Conservation (phyloP, 2,329 filamentous ascomycete genomes). For the Penicillium polonicum region DNA sequence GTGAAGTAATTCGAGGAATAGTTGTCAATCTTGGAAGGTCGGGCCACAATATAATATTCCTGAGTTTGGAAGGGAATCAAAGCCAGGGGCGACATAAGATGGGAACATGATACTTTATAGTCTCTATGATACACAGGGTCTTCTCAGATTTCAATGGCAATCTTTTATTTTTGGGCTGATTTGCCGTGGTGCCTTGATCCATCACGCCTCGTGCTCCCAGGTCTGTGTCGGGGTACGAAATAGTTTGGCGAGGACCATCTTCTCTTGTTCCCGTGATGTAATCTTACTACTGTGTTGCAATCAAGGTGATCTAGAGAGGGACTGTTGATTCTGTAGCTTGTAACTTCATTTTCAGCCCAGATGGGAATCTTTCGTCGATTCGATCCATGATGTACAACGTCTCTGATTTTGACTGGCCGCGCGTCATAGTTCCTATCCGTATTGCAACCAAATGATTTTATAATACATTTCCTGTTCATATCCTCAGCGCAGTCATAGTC, state of each 20-base stretch:
- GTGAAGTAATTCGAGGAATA: not conserved
- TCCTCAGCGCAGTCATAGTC: not conserved
- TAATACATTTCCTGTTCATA: not conserved
- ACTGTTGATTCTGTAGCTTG: conserved; percentile 6
- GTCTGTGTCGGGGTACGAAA: conserved; percentile 15
- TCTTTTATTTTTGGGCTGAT: conserved; percentile 16
- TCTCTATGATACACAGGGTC: conserved; percentile 3
- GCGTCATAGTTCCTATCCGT: conserved; percentile 21
- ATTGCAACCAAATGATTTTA: conserved; percentile 10
- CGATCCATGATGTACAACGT: conserved; percentile 15
- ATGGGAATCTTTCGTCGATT: conserved; percentile 12
- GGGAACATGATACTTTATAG: conserved; percentile 14
- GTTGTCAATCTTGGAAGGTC: not conserved
- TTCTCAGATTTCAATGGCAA: conserved; percentile 2
- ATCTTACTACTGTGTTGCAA: not conserved
- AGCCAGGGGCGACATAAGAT: conserved; percentile 1
- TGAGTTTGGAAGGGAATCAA: conserved; percentile 9
- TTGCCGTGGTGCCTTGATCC: conserved; percentile 15
- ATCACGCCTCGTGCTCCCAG: conserved; percentile 17
- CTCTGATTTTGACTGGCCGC: conserved; percentile 17
- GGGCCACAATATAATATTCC: not conserved
- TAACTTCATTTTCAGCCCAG: conserved; percentile 9
- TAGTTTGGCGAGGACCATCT: conserved; percentile 5
- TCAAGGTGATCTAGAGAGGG: not conserved
- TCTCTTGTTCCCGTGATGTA: not conserved